A percentile compares a stretch with the other conserved stretches of the same genome.
Evolutionary conservation across 108 stramenopile species (phyloP).

Genomic region (Nitzschia sp.): DNA sequence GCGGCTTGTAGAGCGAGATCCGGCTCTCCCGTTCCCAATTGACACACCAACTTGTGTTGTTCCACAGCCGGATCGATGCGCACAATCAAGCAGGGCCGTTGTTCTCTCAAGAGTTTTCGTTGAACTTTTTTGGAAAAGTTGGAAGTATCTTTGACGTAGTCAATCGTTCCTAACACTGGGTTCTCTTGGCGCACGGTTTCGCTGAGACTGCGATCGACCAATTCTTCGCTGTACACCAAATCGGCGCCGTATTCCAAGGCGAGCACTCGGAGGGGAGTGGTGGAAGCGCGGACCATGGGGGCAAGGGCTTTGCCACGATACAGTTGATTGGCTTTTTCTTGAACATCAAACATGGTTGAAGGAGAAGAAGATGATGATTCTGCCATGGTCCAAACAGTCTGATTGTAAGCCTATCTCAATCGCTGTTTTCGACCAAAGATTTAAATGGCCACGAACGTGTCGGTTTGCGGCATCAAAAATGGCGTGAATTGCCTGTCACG

Average conservation of each 20-base stretch:
- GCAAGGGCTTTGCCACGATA: conserved; percentile 65
- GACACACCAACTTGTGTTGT: conserved; percentile 81
- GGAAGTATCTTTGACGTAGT: conserved; percentile 72
- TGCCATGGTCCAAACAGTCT: too few relatives aligned
- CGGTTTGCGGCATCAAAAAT: too few relatives aligned
- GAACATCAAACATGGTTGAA: conserved; percentile 2
- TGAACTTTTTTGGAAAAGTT: conserved; percentile 56
- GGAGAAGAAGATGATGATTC: too few relatives aligned
- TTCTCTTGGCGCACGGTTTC: conserved; percentile 70
- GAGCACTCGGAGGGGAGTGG: conserved; percentile 87
- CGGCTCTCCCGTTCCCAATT: conserved; percentile 91
- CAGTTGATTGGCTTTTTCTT: conserved; percentile 36
- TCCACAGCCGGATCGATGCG: conserved; percentile 78
- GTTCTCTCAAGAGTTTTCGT: conserved; percentile 45
- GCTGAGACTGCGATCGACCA: conserved; percentile 87
- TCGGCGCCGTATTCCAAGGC: conserved; percentile 91
- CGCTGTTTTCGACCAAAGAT: too few relatives aligned
- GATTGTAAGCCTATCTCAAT: too few relatives aligned
- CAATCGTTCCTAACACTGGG: conserved; percentile 74
- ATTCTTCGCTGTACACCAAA: conserved; percentile 92
- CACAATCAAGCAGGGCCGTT: conserved; percentile 62
- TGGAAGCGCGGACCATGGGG: conserved; percentile 93
- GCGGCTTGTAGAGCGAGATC: conserved; percentile 85
- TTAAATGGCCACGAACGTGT: too few relatives aligned
- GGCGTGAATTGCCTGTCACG: too few relatives aligned